Conservation (phyloP, 257 asterid genomes). For the Eustoma russellianum region DNA sequence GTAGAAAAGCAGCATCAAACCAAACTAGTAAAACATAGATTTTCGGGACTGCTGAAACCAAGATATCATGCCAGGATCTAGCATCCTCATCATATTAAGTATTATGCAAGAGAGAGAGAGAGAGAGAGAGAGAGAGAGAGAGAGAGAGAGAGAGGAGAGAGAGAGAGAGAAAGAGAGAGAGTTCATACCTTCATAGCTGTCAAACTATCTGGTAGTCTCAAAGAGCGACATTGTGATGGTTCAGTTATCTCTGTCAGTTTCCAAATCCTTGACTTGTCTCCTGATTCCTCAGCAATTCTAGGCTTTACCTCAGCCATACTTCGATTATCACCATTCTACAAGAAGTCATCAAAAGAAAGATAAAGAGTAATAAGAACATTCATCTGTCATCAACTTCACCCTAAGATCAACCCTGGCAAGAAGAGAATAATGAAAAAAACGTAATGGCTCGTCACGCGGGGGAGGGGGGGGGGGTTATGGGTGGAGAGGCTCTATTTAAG, state of each 20-base stretch:
- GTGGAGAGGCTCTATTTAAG: neutral
- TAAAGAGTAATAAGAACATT: no score
- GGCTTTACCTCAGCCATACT: conserved; percentile 41
- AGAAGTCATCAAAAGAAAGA: conserved; percentile 8
- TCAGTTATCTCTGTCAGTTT: conserved; percentile 49
- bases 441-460: no score
- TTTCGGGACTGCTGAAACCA: neutral
- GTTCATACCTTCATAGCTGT: conserved; percentile 33
- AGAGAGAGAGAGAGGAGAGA: no score
- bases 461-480: no score
- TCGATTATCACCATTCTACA: conserved; percentile 45
- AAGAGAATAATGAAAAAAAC: no score
- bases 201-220: conserved; percentile 42
- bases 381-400: no score
- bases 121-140: no score
- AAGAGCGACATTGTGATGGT: conserved; percentile 45
- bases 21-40: neutral
- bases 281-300: conserved; percentile 41
- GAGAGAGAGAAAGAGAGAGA: neutral
- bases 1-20: neutral
- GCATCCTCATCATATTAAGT: neutral
- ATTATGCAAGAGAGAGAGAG: neutral
- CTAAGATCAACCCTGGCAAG: no score
- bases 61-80: conserved; percentile 1
- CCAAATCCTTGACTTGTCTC: conserved; percentile 51